Evolutionary conservation across 352 stramenopile genomes (phyloP).

Genomic region (Albugo candida): DNA sequence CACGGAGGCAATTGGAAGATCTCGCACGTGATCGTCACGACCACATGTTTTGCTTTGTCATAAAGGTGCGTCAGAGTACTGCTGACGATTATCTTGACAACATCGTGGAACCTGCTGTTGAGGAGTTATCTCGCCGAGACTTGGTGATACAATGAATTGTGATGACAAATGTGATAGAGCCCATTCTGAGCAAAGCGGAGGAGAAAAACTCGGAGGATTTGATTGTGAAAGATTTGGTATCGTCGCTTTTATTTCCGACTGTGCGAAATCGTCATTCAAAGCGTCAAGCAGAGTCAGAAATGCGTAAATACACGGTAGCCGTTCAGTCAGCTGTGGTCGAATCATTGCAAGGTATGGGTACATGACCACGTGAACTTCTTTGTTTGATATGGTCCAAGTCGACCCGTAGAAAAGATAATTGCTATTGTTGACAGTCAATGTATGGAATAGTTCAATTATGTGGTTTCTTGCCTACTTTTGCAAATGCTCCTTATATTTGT

Average conservation of each 20-base stretch:
- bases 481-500: too few relatives aligned
- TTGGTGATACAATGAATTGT: conserved; percentile 29
- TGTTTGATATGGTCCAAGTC: too few relatives aligned
- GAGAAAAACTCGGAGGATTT: conserved; percentile 23
- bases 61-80: conserved; percentile 64
- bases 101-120: conserved; percentile 31
- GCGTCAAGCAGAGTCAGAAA: conserved; percentile 2
- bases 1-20: conserved; percentile 73
- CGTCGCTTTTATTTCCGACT: conserved; percentile 60
- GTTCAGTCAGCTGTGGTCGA: too few relatives aligned
- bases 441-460: too few relatives aligned
- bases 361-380: too few relatives aligned
- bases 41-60: conserved; percentile 56
- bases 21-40: conserved; percentile 61
- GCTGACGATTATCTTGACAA: conserved; percentile 47
- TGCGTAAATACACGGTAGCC: too few relatives aligned
- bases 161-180: conserved; percentile 16
- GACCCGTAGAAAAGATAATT: too few relatives aligned
- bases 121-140: conserved; percentile 12
- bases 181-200: conserved; percentile 35
- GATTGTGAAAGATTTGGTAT: conserved; percentile 60
- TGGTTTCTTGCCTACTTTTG: too few relatives aligned
- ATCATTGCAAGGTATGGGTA: too few relatives aligned
- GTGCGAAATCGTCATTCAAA: conserved; percentile 46
- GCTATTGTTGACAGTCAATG: too few relatives aligned